These are phyloP conservation scores for Cercospora sp. DNA, from an alignment of 2,329 filamentous ascomycete genomes.

Conservation along the genomic window DNA sequence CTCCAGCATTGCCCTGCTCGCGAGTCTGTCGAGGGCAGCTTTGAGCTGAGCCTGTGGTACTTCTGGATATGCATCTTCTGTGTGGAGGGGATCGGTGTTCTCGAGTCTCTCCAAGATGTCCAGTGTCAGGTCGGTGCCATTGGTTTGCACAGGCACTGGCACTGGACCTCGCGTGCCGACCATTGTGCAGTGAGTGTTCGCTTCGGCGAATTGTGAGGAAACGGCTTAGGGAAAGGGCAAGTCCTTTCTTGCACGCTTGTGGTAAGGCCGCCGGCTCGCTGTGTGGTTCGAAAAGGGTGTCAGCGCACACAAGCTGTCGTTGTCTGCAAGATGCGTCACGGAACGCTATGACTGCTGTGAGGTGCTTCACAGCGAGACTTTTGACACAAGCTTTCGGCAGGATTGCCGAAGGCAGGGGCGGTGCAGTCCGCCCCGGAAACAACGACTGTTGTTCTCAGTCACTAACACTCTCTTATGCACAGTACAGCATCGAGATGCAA, in stretches of 20 bases:
- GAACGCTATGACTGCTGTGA: constrained; percentile 11
- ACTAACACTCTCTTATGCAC: constrained; percentile 31
- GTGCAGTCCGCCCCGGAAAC: constrained; percentile 29
- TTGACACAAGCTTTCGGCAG: constrained; percentile 13
- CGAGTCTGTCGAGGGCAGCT: constrained; percentile 81
- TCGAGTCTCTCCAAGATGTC: constrained; percentile 74
- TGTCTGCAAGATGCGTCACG: constrained; percentile 5
- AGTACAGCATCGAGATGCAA: constrained; percentile 25
- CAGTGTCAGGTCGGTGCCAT: constrained; percentile 62
- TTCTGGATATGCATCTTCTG: constrained; percentile 37
- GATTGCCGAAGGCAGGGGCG: constrained; percentile 11
- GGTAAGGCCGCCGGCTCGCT: constrained; percentile 42
- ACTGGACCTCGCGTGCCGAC: constrained; percentile 46
- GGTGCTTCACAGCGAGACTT: constrained; percentile 4
- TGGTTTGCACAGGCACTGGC: constrained; percentile 43
- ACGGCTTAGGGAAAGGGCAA: neutral
- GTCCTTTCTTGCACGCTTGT: neutral
- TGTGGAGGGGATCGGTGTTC: constrained; percentile 40
- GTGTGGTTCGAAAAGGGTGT: neutral
- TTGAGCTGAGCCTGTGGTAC: constrained; percentile 61
- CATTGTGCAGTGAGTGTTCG: constrained; percentile 17
- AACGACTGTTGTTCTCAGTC: constrained; percentile 23
- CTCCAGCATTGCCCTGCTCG: constrained; percentile 79
- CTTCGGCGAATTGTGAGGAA: neutral
- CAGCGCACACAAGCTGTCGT: neutral